A percentile compares a stretch with the other conserved stretches of the same genome.
Evolutionary conservation across 2,329 filamentous ascomycete species (phyloP).

Genomic region (Huntiella bhutanensis): DNA sequence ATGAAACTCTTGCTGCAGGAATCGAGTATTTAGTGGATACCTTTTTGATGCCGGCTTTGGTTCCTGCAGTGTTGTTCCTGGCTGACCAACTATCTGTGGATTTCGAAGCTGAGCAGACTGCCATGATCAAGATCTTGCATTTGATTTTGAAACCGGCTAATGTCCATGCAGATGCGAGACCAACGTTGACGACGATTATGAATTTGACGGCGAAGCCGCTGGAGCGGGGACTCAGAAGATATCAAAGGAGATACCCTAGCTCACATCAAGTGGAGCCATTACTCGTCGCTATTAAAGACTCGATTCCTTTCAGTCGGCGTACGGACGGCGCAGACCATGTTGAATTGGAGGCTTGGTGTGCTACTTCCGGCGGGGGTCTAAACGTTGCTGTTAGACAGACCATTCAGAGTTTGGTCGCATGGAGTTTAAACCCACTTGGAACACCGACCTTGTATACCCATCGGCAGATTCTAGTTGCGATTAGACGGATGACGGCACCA

Average conservation of each 20-base stretch:
- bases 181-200: conserved; percentile 52
- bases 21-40: conserved; percentile 65
- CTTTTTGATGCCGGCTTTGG: conserved; percentile 59
- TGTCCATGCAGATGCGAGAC: conserved; percentile 50
- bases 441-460: conserved; percentile 53
- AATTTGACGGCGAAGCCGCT: conserved; percentile 52
- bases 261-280: conserved; percentile 53
- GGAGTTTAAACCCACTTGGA: conserved; percentile 41
- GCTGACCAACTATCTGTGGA: conserved; percentile 50
- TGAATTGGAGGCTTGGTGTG: conserved; percentile 51
- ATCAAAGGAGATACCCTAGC: conserved; percentile 46
- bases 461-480: conserved; percentile 42
- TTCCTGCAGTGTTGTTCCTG: conserved; percentile 55
- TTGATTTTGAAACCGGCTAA: conserved; percentile 52
- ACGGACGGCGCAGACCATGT: conserved; percentile 42
- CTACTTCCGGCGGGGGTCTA: conserved; percentile 35
- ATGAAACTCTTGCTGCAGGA: conserved; percentile 54
- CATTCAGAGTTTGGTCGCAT: conserved; percentile 44
- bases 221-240: conserved; percentile 45
- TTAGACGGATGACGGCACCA: conserved; percentile 14
- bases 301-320: conserved; percentile 37
- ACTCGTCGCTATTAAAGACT: conserved; percentile 43
- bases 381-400: conserved; percentile 38
- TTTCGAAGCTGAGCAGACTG: conserved; percentile 41
- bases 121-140: conserved; percentile 52